phyloP scores from a whole-genome alignment of 106 monocot genomes.

The Acorus gramineus region DNA sequence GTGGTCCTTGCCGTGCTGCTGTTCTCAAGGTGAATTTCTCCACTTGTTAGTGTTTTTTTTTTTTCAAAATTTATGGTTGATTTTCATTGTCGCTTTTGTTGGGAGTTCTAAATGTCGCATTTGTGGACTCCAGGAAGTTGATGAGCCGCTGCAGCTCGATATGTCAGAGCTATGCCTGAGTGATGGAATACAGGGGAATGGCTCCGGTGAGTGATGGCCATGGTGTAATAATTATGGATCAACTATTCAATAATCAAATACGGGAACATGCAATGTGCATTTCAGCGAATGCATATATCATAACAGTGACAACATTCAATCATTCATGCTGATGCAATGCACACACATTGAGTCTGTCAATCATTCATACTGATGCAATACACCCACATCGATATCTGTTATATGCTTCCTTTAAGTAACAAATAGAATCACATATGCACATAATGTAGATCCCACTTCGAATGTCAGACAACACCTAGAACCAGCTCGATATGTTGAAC shows the following conservation, averaged over 20 bases:
- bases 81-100: neutral
- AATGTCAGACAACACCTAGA: too few relatives aligned
- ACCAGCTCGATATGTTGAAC: too few relatives aligned
- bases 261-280: neutral
- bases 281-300: neutral
- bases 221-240: neutral
- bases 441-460: too few relatives aligned
- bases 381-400: too few relatives aligned
- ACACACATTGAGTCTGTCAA: too few relatives aligned
- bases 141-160: conserved; percentile 72
- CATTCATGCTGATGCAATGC: too few relatives aligned
- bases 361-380: too few relatives aligned
- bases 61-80: neutral
- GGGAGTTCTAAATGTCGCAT: neutral
- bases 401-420: too few relatives aligned
- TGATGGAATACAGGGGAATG: conserved; percentile 42
- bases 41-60: neutral
- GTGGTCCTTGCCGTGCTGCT: conserved; percentile 55
- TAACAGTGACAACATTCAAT: too few relatives aligned
- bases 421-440: too few relatives aligned
- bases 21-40: conserved; percentile 48
- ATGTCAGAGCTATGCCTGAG: conserved; percentile 66
- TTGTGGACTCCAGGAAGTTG: conserved; percentile 60
- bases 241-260: neutral
- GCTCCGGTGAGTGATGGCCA: conserved; percentile 33